These are phyloP conservation scores for Microbotryum saponariae DNA, from an alignment of 1,284 basidiomycete species.

Conservation along the genomic window DNA sequence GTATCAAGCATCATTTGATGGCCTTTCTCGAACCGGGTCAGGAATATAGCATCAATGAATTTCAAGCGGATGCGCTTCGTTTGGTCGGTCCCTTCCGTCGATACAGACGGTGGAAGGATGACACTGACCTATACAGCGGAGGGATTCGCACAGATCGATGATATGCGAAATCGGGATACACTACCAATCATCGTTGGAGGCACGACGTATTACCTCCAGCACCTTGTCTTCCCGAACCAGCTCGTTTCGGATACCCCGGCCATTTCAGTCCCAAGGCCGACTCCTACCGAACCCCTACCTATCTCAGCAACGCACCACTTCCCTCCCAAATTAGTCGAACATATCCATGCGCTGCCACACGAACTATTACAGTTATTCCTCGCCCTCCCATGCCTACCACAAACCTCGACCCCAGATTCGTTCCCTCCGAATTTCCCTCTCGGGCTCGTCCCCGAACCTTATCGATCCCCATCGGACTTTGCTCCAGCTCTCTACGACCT, in stretches of 20 bases:
- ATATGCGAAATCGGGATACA: slow-evolving; percentile 54
- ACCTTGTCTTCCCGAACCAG: slow-evolving; percentile 53
- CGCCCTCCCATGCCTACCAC: slow-evolving; percentile 25
- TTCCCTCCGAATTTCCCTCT: slow-evolving; percentile 31
- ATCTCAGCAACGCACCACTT: slow-evolving; percentile 30
- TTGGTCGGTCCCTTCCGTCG: slow-evolving; percentile 46
- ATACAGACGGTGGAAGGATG: background rate
- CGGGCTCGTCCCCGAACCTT: slow-evolving; percentile 48
- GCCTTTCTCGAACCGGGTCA: slow-evolving; percentile 74
- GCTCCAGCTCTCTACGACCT: slow-evolving; percentile 60
- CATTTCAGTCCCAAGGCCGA: background rate
- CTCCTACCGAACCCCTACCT: background rate
- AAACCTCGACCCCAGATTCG: slow-evolving; percentile 23
- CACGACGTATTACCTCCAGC: slow-evolving; percentile 95
- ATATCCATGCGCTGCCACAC: slow-evolving; percentile 46
- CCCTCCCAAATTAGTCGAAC: slow-evolving; percentile 16
- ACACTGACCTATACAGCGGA: slow-evolving; percentile 41
- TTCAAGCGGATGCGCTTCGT: slow-evolving; percentile 38
- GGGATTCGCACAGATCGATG: slow-evolving; percentile 53
- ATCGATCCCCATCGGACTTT: slow-evolving; percentile 50
- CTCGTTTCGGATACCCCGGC: slow-evolving; percentile 33
- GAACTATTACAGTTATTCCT: slow-evolving; percentile 50
- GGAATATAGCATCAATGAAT: slow-evolving; percentile 58
- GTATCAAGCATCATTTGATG: slow-evolving; percentile 82
- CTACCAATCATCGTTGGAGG: slow-evolving; percentile 89